Conservation (phyloP, 169 alveolate species). For the Babesia bigemina region DNA sequence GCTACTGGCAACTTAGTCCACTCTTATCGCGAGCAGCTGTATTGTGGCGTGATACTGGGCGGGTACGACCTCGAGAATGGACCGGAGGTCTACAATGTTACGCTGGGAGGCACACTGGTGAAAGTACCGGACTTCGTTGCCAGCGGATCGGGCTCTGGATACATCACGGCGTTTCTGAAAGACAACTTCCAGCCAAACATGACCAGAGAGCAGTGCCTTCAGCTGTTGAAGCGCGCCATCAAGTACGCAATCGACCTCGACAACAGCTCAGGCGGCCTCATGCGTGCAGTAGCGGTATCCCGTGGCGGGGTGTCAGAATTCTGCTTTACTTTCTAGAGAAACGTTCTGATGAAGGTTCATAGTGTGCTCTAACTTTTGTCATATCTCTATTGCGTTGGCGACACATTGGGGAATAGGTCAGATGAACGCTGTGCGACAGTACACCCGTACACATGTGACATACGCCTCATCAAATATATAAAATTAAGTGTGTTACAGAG, state of each 20-base stretch:
- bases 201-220: slow-evolving; percentile 86
- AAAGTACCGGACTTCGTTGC: slow-evolving; percentile 82
- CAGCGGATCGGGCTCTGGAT: slow-evolving; percentile 92
- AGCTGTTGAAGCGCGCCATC: slow-evolving; percentile 78
- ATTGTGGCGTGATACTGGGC: slow-evolving; percentile 89
- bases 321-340: slow-evolving; percentile 34
- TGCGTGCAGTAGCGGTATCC: slow-evolving; percentile 76
- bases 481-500: too few species aligned
- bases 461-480: too few species aligned
- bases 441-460: too few species aligned
- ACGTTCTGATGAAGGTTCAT: not conserved
- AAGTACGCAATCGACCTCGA: slow-evolving; percentile 90
- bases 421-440: not conserved
- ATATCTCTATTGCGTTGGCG: not conserved
- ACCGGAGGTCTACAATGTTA: slow-evolving; percentile 84
- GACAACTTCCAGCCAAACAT: slow-evolving; percentile 82
- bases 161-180: slow-evolving; percentile 87
- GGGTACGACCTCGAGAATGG: slow-evolving; percentile 87
- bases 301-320: slow-evolving; percentile 66
- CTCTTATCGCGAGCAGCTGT: slow-evolving; percentile 83
- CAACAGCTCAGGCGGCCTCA: slow-evolving; percentile 91
- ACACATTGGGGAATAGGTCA: not conserved
- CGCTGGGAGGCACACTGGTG: slow-evolving; percentile 89
- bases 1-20: slow-evolving; percentile 80
- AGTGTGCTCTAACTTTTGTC: too few species aligned